phyloP scores from a whole-genome alignment of 2,329 filamentous ascomycete genomes.

The Ophiosphaerella herpotricha region DNA sequence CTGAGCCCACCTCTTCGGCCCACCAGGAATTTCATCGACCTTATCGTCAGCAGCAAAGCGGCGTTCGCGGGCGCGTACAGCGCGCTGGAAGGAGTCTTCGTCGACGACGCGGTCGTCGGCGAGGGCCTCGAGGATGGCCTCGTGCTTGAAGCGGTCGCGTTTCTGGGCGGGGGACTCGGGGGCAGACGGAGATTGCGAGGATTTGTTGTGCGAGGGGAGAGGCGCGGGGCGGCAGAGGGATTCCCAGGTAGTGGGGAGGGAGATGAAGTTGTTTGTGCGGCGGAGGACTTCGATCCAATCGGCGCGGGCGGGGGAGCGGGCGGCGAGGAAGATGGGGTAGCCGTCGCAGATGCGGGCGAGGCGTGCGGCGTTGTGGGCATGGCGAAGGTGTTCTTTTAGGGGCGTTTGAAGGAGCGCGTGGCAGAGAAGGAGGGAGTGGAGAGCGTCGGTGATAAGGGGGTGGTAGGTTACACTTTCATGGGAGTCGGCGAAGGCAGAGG shows the following conservation, averaged over 20 bases:
- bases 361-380: constrained; percentile 80
- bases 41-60: constrained; percentile 62
- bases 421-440: constrained; percentile 77
- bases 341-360: constrained; percentile 75
- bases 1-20: constrained; percentile 63
- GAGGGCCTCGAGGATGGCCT: constrained; percentile 69
- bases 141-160: constrained; percentile 64
- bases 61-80: constrained; percentile 65
- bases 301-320: constrained; percentile 70
- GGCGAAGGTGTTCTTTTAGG: constrained; percentile 74
- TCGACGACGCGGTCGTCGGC: constrained; percentile 71
- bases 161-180: constrained; percentile 58
- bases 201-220: constrained; percentile 38
- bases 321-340: constrained; percentile 78
- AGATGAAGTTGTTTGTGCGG: constrained; percentile 70
- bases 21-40: constrained; percentile 28
- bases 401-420: constrained; percentile 82
- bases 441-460: constrained; percentile 75
- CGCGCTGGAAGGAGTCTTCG: constrained; percentile 67
- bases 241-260: constrained; percentile 70
- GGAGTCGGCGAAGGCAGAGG: constrained; percentile 48
- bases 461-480: constrained; percentile 78
- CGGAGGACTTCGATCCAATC: constrained; percentile 81
- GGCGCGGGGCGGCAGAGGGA: constrained; percentile 63
- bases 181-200: neutral